phyloP scores from a whole-genome alignment of 2,329 filamentous ascomycete genomes.

The Fusarium denticulatum region DNA sequence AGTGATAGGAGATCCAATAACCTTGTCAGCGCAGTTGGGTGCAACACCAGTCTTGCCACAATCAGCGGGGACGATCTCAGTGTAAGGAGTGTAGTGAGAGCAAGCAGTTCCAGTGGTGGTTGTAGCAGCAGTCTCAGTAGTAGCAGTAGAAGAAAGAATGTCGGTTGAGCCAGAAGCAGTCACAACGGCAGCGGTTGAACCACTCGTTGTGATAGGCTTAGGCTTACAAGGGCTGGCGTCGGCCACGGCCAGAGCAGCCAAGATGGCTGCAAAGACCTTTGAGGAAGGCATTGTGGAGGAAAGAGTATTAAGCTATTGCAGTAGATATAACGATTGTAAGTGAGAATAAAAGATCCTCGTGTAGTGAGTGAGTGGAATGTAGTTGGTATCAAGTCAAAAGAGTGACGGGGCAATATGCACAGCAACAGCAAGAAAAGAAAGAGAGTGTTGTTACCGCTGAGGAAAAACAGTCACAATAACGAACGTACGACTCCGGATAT shows the following conservation, averaged over 20 bases:
- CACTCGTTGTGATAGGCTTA: conserved; percentile 18
- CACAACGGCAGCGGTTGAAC: conserved; percentile 6
- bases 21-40: background rate
- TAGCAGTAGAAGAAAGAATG: conserved; percentile 13
- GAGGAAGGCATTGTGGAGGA: conserved; percentile 21
- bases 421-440: conserved; percentile 26
- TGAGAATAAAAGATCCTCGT: background rate
- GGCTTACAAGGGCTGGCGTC: conserved; percentile 31
- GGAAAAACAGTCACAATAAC: background rate
- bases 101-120: conserved; percentile 22
- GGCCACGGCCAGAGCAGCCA: conserved; percentile 31
- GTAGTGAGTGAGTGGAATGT: conserved; percentile 14
- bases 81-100: conserved; percentile 20
- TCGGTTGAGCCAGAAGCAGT: conserved; percentile 15
- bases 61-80: background rate
- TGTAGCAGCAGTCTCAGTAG: conserved; percentile 9
- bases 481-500: conserved; percentile 2
- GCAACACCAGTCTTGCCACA: conserved; percentile 16
- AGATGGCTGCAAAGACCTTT: conserved; percentile 34
- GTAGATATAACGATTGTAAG: conserved; percentile 17
- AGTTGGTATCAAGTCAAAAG: conserved; percentile 29
- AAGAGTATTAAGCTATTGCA: conserved; percentile 8
- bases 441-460: conserved; percentile 28
- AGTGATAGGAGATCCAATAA: background rate
- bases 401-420: conserved; percentile 20